These are phyloP conservation scores for Neurospora tetrasperma DNA, from an alignment of 495 filamentous ascomycete species.

Conservation along the genomic window DNA sequence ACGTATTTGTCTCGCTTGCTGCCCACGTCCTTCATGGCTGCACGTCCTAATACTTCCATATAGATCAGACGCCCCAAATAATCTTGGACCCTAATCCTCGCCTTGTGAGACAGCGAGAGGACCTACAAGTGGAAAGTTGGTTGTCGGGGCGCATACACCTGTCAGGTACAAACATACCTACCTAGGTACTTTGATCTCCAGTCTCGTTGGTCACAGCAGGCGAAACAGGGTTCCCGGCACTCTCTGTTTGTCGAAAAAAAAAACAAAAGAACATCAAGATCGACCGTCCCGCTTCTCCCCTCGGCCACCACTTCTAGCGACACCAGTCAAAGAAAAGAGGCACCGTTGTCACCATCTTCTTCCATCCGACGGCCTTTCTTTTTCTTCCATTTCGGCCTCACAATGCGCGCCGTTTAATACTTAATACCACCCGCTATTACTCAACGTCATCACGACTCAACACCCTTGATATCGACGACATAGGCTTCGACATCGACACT, in stretches of 20 bases:
- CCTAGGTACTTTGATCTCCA: not conserved
- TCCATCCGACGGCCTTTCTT: not conserved
- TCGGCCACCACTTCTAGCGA: not conserved
- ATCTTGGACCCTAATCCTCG: not conserved
- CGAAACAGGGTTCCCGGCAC: not conserved
- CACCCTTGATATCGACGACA: constrained; percentile 14
- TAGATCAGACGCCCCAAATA: not conserved
- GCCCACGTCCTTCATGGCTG: not conserved
- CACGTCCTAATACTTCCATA: not conserved
- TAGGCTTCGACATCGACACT: not conserved
- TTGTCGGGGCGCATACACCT: not conserved
- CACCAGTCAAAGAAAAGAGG: constrained; percentile 4
- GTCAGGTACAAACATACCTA: not conserved
- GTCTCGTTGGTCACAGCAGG: not conserved
- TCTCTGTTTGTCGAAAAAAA: not conserved
- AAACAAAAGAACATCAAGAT: not conserved
- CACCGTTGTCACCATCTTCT: not conserved
- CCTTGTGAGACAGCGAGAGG: not conserved
- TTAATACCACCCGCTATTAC: constrained; percentile 5
- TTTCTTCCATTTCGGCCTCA: not conserved
- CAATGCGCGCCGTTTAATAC: constrained; percentile 14
- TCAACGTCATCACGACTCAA: not conserved
- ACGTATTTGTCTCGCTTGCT: not conserved
- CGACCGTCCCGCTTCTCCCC: not conserved
- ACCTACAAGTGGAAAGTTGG: not conserved